A percentile compares a stretch with the other conserved stretches of the same genome.
These are phyloP conservation scores for Platanus orientalis DNA, from an alignment of 164 flowering plant genomes.

Conservation along the genomic window DNA sequence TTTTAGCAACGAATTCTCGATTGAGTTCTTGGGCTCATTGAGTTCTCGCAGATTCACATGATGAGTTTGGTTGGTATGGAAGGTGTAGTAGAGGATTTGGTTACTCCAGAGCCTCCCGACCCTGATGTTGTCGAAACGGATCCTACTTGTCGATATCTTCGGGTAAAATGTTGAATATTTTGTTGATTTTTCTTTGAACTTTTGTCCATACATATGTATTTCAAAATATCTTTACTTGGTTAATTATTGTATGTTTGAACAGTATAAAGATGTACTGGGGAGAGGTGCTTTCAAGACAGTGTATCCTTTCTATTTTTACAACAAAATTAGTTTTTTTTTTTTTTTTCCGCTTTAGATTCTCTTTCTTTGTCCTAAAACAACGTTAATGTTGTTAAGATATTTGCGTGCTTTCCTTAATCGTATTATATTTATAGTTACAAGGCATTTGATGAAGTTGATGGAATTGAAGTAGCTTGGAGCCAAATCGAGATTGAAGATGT, in stretches of 20 bases:
- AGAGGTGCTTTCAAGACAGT: constrained; percentile 64
- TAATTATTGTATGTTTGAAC: constrained; percentile 15
- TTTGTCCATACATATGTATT: too few species aligned
- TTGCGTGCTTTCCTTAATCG: constrained; percentile 13
- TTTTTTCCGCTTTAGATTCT: too few species aligned
- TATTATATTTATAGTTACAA: constrained; percentile 32
- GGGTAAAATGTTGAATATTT: constrained; percentile 26
- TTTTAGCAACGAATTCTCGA: too few species aligned
- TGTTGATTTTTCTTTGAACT: not conserved
- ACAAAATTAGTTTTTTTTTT: too few species aligned
- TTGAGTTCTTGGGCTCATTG: not conserved
- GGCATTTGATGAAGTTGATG: constrained; percentile 65
- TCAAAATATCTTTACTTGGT: too few species aligned
- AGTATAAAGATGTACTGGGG: constrained; percentile 59
- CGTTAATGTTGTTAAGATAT: not conserved
- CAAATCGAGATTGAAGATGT: constrained; percentile 54
- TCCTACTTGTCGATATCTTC: constrained; percentile 46
- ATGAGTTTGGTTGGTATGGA: not conserved
- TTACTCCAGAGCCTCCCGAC: constrained; percentile 29
- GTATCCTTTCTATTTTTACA: constrained; percentile 28
- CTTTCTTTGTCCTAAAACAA: not conserved
- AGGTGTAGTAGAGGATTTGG: constrained; percentile 19
- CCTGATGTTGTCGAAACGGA: constrained; percentile 44
- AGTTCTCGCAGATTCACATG: not conserved
- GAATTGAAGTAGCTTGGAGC: constrained; percentile 76